These are phyloP conservation scores for Triticum dicoccoides DNA, from an alignment of 176 grass and related monocot species.

Conservation along the genomic window DNA sequence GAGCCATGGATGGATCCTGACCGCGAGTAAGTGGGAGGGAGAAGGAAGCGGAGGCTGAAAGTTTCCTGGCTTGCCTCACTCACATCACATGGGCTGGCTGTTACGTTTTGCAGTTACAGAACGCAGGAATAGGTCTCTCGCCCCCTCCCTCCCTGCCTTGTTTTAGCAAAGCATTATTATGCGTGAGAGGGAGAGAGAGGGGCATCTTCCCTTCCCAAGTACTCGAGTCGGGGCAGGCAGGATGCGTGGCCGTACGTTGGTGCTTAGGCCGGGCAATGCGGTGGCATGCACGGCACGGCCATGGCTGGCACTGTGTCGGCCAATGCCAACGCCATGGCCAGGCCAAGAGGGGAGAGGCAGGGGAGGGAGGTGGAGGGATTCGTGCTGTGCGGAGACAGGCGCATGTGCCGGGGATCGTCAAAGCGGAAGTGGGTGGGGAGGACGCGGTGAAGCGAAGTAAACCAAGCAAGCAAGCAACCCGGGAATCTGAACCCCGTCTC, in stretches of 20 bases:
- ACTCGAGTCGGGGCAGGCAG: background rate
- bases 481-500: background rate
- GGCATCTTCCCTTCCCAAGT: background rate
- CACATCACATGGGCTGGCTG: slow-evolving; percentile 28
- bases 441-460: background rate
- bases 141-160: background rate
- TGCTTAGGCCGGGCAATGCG: background rate
- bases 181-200: background rate
- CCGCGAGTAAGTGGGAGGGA: background rate
- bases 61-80: background rate
- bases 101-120: slow-evolving; percentile 9
- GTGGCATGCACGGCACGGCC: background rate
- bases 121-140: slow-evolving; percentile 18
- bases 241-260: background rate
- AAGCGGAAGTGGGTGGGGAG: background rate
- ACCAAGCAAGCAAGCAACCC: background rate
- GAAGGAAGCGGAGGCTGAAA: slow-evolving; percentile 22
- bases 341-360: background rate
- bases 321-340: background rate
- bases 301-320: background rate
- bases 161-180: slow-evolving; percentile 42
- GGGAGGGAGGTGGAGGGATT: background rate
- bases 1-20: background rate
- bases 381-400: background rate
- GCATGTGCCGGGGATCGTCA: slow-evolving; percentile 10